Conservation (phyloP, 2,329 filamentous ascomycete genomes). For the Didymella glomerata region DNA sequence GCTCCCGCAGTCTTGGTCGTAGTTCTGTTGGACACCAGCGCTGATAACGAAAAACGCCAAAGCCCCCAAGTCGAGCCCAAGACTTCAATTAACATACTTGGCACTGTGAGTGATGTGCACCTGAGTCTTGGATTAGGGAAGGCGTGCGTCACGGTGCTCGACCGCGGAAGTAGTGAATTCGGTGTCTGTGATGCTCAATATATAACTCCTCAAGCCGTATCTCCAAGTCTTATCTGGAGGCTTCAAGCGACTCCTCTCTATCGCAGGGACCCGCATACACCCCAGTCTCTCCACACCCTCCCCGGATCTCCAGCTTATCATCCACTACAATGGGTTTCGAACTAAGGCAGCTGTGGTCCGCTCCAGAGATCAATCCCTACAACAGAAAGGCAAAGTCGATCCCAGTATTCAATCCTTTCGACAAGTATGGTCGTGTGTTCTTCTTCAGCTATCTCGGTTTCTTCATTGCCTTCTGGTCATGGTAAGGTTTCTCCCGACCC, state of each 20-base stretch:
- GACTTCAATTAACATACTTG: constrained; percentile 36
- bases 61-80: constrained; percentile 29
- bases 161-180: constrained; percentile 49
- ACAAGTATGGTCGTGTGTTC: constrained; percentile 85
- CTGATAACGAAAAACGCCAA: constrained; percentile 41
- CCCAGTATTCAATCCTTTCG: constrained; percentile 78
- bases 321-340: constrained; percentile 45
- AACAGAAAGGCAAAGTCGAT: constrained; percentile 84
- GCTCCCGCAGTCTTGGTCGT: constrained; percentile 27
- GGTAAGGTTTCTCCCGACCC: constrained; percentile 52
- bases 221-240: constrained; percentile 29
- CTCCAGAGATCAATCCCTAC: constrained; percentile 81
- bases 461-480: constrained; percentile 88
- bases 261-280: constrained; percentile 23
- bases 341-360: constrained; percentile 49
- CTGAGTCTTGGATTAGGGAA: constrained; percentile 21
- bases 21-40: constrained; percentile 23
- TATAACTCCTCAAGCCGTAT: constrained; percentile 36
- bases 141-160: constrained; percentile 35
- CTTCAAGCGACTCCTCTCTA: constrained; percentile 17
- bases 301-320: constrained; percentile 13
- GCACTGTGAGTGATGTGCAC: constrained; percentile 32
- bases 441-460: constrained; percentile 90
- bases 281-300: constrained; percentile 16
- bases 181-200: constrained; percentile 28